Conservation (phyloP, 2,329 filamentous ascomycete genomes). For the Nemania serpens region DNA sequence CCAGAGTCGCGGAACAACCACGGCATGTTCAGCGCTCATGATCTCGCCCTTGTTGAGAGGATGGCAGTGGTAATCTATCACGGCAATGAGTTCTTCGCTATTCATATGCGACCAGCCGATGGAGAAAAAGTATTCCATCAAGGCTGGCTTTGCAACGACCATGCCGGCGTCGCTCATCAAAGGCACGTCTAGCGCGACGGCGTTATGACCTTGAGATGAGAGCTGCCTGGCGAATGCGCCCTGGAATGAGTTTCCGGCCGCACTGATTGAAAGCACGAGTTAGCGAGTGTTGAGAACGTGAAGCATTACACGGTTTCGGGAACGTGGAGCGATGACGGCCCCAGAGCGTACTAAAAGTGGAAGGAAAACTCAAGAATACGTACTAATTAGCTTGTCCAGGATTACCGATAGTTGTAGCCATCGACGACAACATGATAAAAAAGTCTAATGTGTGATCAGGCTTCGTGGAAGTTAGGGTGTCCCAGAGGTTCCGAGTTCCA, state of each 20-base stretch:
- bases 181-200: slow-evolving; percentile 33
- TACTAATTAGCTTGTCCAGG: slow-evolving; percentile 26
- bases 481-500: slow-evolving; percentile 7
- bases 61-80: slow-evolving; percentile 32
- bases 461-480: slow-evolving; percentile 5
- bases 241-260: slow-evolving; percentile 32
- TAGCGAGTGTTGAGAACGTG: slow-evolving; percentile 21
- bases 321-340: not conserved
- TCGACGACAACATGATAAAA: slow-evolving; percentile 10
- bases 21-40: slow-evolving; percentile 5
- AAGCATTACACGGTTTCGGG: not conserved
- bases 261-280: slow-evolving; percentile 29
- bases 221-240: slow-evolving; percentile 33
- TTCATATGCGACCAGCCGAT: slow-evolving; percentile 26
- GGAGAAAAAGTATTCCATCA: slow-evolving; percentile 14
- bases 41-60: slow-evolving; percentile 16
- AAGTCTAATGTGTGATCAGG: slow-evolving; percentile 9
- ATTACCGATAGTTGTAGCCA: slow-evolving; percentile 17
- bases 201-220: slow-evolving; percentile 28
- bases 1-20: slow-evolving; percentile 17
- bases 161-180: slow-evolving; percentile 37
- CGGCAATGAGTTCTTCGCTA: slow-evolving; percentile 31
- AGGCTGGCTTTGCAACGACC: slow-evolving; percentile 27
- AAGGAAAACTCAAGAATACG: not conserved
- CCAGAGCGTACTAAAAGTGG: not conserved